phyloP scores from a whole-genome alignment of 106 monocot genomes.

The Dioscorea dumetorum region DNA sequence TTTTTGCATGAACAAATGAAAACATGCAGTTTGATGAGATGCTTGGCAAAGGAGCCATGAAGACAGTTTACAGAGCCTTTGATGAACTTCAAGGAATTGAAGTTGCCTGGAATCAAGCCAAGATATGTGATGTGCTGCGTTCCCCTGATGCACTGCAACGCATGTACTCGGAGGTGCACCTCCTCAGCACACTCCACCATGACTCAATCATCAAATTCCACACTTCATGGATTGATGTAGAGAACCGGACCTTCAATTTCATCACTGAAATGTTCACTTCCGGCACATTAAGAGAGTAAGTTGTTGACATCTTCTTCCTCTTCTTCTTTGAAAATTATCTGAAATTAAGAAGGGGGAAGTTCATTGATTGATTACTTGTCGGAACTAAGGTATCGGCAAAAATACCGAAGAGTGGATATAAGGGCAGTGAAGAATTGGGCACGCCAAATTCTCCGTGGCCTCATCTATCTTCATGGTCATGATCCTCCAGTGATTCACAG shows the following conservation, averaged over 20 bases:
- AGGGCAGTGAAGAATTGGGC: conserved; percentile 86
- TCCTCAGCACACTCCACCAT: conserved; percentile 74
- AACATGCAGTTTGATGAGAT: conserved; percentile 63
- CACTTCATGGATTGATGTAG: conserved; percentile 65
- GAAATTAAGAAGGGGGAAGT: too few relatives aligned
- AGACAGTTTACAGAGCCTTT: conserved; percentile 95
- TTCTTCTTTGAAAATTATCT: too few relatives aligned
- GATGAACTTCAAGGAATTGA: conserved; percentile 76
- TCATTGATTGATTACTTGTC: too few relatives aligned
- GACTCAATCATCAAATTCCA: conserved; percentile 79
- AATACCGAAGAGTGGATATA: conserved; percentile 54
- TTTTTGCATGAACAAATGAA: neutral
- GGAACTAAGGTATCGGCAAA: conserved; percentile 70
- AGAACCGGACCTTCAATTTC: conserved; percentile 82
- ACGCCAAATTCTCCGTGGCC: conserved; percentile 67
- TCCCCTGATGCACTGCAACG: conserved; percentile 69
- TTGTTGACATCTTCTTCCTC: too few relatives aligned
- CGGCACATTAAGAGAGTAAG: conserved; percentile 83
- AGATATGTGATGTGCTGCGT: conserved; percentile 55
- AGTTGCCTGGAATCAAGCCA: conserved; percentile 96
- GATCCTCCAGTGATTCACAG: conserved; percentile 94
- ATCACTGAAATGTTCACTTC: conserved; percentile 99
- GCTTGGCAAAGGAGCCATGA: conserved; percentile 92
- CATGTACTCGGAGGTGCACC: conserved; percentile 89
- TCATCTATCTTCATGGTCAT: conserved; percentile 73